Evolutionary conservation across 768 basidiomycete species (phyloP), one percentile per base, ranked within the genome.

Genomic region (Hirschioporus abietinus): DNA sequence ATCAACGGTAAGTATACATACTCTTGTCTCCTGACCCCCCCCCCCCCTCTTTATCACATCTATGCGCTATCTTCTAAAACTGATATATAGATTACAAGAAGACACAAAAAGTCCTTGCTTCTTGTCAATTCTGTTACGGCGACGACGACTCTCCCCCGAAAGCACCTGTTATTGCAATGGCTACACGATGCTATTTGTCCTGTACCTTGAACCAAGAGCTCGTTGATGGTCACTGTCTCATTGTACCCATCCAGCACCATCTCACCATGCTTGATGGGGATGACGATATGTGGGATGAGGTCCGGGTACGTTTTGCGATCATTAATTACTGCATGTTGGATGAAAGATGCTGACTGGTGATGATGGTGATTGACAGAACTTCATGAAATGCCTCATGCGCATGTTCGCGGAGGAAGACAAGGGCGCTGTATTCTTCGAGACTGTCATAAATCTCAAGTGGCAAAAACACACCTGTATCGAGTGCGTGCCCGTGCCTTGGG

Each of bases 251-350:
- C 17, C 93, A 98, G 70, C 97, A 99, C 74, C 89, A 95, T 75
- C 77, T 99, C 60, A 88, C 87, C 59, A 92, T 90, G 83, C 81
- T 99, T 2, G 96, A 99, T 76, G 92, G 88, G 30, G 96, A 99
- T 70, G 95, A 99, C 69, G 96, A 99, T 72, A 91, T 96, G 25
- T 99, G 96, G 96, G 96, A 99, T 68, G 96, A 99, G 84, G 88
- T 95, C 66, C 84, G 85, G 78, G 96, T 96, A 73, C 65, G 89
- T 76, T n/a, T 58, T n/a, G 67, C 23, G 52, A 24, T 23, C 12
- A 60, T 57, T 30, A 24, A 65, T 57, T 63, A 63, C 60, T 23
- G 4, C 2, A 18, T 52, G 20, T 52, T 15, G 12, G 4, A 52
- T 15, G 12, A 15, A 52, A 12, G 42, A 52, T 8, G 30, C 30